Conservation (phyloP, 495 filamentous ascomycete genomes). For the Halenospora varia region DNA sequence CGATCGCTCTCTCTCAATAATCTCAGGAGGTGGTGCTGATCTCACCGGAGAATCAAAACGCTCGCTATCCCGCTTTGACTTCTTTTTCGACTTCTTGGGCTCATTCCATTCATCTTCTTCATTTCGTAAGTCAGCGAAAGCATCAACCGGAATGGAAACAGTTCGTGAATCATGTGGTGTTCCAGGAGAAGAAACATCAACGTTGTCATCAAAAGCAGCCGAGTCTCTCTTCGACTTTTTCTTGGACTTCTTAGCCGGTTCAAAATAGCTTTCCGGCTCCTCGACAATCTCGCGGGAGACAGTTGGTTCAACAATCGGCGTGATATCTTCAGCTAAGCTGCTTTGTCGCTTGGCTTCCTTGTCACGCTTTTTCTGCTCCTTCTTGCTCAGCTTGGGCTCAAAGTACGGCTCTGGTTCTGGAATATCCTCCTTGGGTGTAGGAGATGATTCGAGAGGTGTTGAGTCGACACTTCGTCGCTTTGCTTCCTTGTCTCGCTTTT, state of each 20-base stretch:
- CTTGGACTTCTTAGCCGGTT: constrained; percentile 22
- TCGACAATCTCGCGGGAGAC: constrained; percentile 14
- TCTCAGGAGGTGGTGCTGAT: constrained; percentile 15
- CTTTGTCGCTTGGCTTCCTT: constrained; percentile 26
- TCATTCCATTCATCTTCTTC: constrained; percentile 24
- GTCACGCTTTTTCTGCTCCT: constrained; percentile 35
- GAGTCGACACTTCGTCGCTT: constrained; percentile 22
- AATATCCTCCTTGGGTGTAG: constrained; percentile 11
- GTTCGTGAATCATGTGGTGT: constrained; percentile 7
- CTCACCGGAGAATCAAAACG: constrained; percentile 24
- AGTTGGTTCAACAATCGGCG: constrained; percentile 4
- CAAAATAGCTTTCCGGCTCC: constrained; percentile 25
- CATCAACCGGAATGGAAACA: constrained; percentile 27
- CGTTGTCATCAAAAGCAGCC: constrained; percentile 14
- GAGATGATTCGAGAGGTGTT: constrained; percentile 10
- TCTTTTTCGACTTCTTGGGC: constrained; percentile 24
- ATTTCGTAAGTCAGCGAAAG: constrained; percentile 26
- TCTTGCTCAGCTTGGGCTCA: constrained; percentile 31
- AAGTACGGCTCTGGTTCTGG: constrained; percentile 37
- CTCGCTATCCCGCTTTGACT: constrained; percentile 28
- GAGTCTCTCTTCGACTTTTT: constrained; percentile 26
- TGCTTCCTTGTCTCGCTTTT: constrained; percentile 30
- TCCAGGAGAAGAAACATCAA: constrained; percentile 9
- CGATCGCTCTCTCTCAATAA: constrained; percentile 13
- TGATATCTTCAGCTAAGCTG: constrained; percentile 16